Evolutionary conservation across 192 early-diverging fungal genomes (phyloP), one percentile per base, ranked within the genome.

Genomic region (Coemansia interrupta): DNA sequence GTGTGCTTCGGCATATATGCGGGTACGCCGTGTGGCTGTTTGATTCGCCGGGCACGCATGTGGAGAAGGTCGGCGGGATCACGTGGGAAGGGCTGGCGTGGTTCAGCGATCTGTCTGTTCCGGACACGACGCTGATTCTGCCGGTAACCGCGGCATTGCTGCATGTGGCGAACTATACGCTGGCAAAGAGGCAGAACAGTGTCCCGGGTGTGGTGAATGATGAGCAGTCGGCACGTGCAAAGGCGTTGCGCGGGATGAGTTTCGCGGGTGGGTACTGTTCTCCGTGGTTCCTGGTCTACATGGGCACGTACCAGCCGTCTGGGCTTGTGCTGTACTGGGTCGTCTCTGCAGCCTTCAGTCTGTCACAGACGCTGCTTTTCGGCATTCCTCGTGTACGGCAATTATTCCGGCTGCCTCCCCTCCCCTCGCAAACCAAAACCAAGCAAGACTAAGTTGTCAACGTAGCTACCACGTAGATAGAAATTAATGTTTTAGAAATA

Each of bases 291-390:
- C 45, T 68, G 1, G 54, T 55, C 3, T 39, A 14, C 3, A 23
- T 64, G 0, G 62, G 60, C 1, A 0, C 49, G 23, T 19, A 11
- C 6, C 58, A 59, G 54, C 75, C 75, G 2, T 29, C 70, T 0
- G 65, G 55, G 2, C 42, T 78, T 17, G 56, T 62, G 7, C 49
- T 63, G 3, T 78, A 78, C 56, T 78, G 75, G 75, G 9, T 52
- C 5, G 19, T 58, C 9, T 72, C 75, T 0, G 50, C 75, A 1
- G 28, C 60, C 4, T 62, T 72, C 19, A 67, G 49, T 8, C 50
- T 72, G 36, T 18, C 42, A 12, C 70, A 69, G 40, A 60, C 49
- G 43, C 7, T 64, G 15, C 44, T 60, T 4, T 68, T 72, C n/a
- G 38, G 49, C 15, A 68, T 60, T 43, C 39, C 26, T 3, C 9